A percentile compares a stretch with the other conserved stretches of the same genome.
These are phyloP conservation scores for Nissolia schottii DNA, from an alignment of 306 rosid genomes.

Conservation along the genomic window DNA sequence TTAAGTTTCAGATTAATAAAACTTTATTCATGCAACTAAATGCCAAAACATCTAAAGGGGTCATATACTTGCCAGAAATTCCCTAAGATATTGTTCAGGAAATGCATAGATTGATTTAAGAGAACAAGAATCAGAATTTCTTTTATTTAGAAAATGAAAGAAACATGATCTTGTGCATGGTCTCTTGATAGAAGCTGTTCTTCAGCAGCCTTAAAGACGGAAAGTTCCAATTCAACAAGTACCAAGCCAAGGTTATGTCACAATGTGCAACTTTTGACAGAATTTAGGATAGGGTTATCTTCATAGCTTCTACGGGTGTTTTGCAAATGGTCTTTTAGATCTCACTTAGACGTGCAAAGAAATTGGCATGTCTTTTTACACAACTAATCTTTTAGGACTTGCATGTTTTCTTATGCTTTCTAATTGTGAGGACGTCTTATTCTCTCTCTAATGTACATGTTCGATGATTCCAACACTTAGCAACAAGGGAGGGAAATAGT, in stretches of 20 bases:
- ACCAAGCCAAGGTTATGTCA: background rate
- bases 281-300: background rate
- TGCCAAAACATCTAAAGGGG: constrained; percentile 2
- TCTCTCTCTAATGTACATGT: background rate
- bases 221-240: background rate
- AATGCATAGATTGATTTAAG: constrained; percentile 1
- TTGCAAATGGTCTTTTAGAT: background rate
- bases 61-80: background rate
- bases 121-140: background rate
- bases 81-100: background rate
- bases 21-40: background rate
- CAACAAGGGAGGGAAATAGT: background rate
- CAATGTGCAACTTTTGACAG: background rate
- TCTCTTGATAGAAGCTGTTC: background rate
- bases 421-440: background rate
- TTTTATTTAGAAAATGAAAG: background rate
- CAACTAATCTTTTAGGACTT: background rate
- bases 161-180: background rate
- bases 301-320: background rate
- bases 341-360: background rate
- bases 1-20: constrained; percentile 10
- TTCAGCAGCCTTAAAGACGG: background rate
- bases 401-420: background rate
- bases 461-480: background rate
- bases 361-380: background rate